Base-by-base conservation (phyloP, 2,329 filamentous ascomycete species). In the Pseudogymnoascus sp. region DNA sequence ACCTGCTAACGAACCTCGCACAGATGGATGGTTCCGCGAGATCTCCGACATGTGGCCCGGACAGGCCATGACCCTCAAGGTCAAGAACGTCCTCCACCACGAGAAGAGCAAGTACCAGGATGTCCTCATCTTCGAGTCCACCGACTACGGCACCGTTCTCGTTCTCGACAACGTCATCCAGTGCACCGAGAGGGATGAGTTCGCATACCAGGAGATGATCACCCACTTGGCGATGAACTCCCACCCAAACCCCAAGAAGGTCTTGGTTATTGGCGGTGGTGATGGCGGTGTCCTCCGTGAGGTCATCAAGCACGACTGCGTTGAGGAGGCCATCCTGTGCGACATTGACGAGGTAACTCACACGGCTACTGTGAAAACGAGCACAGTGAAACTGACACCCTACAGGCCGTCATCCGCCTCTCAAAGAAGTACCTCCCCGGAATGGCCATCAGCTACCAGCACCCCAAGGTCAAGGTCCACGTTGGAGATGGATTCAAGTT, bases 151-250 rank as follows among this genome's bases (percentile, higher is more conserved):
- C 78, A 96, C 87, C 75, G 93, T 97, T 66, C 85, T 99, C 64
- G 93, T 99, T 67, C 87, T 99, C 70, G 95, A 99, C 85, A 97
- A 97, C 77, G 95, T 97, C 76, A 96, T 99, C 78, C 95, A 99
- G 81, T 92, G 88, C 85, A 97, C 95, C 71, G 95, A 99, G 86
- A 88, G 93, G 69, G 92, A 99, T 76, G 95, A 99, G 83, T 99
- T 97, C 84, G 91, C 93, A 72, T 96, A 96, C 87, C 95, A 99
- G 84, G 95, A 99, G 86, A 99, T 99, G 95, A 99, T 99, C 79
- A 93, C 93, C 71, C 92, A 99, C 80, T 85, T 99, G 70, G 95
- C 92, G 79, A 91, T 99, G 89, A 95, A 96, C 86, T 91, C 93
- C 62, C 95, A 99, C 86, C 95, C 95, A 71, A 88, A 96, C 83